Evolutionary conservation across 257 asterid species (phyloP).

Genomic region (Dorcoceras hygrometricum): DNA sequence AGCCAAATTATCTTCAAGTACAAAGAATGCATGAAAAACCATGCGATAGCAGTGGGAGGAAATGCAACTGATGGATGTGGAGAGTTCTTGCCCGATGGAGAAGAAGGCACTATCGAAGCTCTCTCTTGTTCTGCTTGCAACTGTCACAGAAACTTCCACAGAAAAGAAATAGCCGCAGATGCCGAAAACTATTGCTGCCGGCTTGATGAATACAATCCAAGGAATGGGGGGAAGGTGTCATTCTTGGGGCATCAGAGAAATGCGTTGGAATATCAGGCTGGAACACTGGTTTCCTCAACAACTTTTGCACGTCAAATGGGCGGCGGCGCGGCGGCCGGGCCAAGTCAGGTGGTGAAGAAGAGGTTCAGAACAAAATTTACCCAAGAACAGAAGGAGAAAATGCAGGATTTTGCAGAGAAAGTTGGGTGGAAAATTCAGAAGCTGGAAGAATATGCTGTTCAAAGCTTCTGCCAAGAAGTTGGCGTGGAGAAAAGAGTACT

Average conservation of each 20-base stretch:
- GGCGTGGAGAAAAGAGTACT: slow-evolving; percentile 47
- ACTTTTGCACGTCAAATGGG: slow-evolving; percentile 34
- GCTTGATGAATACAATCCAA: background rate
- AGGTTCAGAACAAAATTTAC: slow-evolving; percentile 46
- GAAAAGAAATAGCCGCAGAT: background rate
- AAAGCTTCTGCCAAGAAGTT: slow-evolving; percentile 45
- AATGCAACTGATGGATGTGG: background rate
- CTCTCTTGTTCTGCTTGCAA: background rate
- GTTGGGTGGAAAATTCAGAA: slow-evolving; percentile 52
- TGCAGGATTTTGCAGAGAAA: slow-evolving; percentile 47
- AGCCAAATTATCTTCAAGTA: background rate
- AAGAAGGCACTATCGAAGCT: background rate
- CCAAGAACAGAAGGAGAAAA: slow-evolving; percentile 49
- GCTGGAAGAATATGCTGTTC: slow-evolving; percentile 47
- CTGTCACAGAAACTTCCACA: background rate
- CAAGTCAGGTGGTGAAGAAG: slow-evolving; percentile 36
- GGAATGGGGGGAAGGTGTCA: slow-evolving; percentile 30
- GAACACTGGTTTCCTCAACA: slow-evolving; percentile 26
- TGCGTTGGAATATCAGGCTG: slow-evolving; percentile 17
- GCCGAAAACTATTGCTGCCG: background rate
- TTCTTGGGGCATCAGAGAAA: slow-evolving; percentile 28
- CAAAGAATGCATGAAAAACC: background rate
- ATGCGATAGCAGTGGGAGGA: background rate
- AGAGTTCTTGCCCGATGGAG: background rate
- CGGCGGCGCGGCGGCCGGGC: slow-evolving; percentile 28